A percentile compares a stretch with the other conserved stretches of the same genome.
Evolutionary conservation across 148 eudicot genomes (phyloP).

Genomic region (Rhododendron ovatum): DNA sequence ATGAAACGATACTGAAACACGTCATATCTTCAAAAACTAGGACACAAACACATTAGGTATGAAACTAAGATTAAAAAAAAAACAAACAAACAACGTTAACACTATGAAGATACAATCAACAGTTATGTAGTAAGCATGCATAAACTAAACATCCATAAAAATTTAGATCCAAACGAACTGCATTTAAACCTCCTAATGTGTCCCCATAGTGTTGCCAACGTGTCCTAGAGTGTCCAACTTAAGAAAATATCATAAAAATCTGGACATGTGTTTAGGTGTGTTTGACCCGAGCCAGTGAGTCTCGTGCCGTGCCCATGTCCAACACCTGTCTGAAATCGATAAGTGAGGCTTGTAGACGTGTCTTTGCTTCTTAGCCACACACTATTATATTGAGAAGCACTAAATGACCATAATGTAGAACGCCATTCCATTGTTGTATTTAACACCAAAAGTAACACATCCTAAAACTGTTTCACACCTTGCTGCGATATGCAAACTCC

Average conservation of each 20-base stretch:
- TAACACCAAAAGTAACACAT: background rate
- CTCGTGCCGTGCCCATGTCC: background rate
- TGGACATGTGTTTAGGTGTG: background rate
- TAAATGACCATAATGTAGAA: background rate
- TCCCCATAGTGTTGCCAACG: background rate
- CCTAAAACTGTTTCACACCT: conserved; percentile 34
- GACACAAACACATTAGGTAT: background rate
- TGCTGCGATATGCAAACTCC: conserved; percentile 81
- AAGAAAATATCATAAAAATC: background rate
- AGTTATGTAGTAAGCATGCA: background rate
- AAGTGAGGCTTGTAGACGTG: background rate
- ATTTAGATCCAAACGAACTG: background rate
- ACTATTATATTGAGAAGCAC: background rate
- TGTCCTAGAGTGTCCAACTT: background rate
- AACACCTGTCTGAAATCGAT: background rate
- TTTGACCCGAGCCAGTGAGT: background rate
- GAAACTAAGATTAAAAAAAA: background rate
- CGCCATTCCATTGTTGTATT: background rate
- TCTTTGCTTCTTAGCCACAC: background rate
- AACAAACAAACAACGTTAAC: background rate
- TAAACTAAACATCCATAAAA: background rate
- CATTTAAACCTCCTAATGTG: background rate
- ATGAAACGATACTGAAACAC: background rate
- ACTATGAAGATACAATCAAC: background rate
- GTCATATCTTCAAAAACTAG: background rate